Evolutionary conservation across 192 early-diverging fungal species (phyloP), one percentile per base, ranked within the genome.

Genomic region (Backusella westeae): DNA sequence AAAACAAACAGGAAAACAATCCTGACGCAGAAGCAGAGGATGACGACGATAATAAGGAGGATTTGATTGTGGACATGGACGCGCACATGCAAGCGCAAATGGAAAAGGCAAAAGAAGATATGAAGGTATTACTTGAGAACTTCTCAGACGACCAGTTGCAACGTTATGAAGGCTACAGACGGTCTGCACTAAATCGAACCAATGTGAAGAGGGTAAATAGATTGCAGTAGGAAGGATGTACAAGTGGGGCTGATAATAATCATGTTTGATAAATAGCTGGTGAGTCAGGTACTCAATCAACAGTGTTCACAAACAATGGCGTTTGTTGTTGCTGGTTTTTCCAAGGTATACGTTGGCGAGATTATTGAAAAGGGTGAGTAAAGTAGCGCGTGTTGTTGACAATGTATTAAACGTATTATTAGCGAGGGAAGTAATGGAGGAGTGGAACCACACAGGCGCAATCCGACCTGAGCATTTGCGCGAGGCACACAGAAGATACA

Each of bases 331-430:
- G 93, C 94, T 53, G 95, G 96, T n/a, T 95, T 94, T 67, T 86
- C 90, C 21, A 97, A 97, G 73, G 90, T 97, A 6, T 97, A 94
- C 87, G 90, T 97, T 4, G 96, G 95, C 29, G 94, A 97, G 79
- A 92, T 97, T 73, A 87, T 94, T 17, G 96, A 97, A 80, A 85
- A 86, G 69, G 91, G 90, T 90, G 80, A 71, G 56, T 52, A 53
- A 8, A 34, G 5, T 6, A n/a, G 10, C 56, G n/a, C n/a, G 10
- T 29, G 3, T 63, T 14, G 14, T 14, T 29, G 9, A 14, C 26
- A 21, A 26, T 23, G 17, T 23, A 23, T 21, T 59, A 26, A 59
- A 26, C 4, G 4, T 17, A 49, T 19, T 4, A 26, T 12, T 26
- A 91, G 95, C 95, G 0, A 83, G 91, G 8, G 89, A 94, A 76